phyloP scores from a whole-genome alignment of 805 yeast genomes.

The Starmerella stigmatis region DNA sequence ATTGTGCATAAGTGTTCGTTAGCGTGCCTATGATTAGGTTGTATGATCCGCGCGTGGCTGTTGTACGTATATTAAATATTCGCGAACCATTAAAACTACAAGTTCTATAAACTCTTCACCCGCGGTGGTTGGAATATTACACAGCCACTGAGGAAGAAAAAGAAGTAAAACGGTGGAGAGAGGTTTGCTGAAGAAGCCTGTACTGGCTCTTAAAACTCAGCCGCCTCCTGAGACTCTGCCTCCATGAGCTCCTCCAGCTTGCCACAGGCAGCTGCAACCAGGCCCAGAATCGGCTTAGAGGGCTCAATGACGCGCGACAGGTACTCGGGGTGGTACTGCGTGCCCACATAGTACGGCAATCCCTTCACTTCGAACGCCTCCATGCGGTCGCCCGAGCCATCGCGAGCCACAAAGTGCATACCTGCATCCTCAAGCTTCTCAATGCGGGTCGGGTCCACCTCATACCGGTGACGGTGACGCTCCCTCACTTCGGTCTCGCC shows the following conservation, averaged over 20 bases:
- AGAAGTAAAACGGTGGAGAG: too few relatives aligned
- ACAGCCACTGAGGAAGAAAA: too few relatives aligned
- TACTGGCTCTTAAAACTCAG: slow-evolving; percentile 19
- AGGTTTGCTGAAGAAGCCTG: too few relatives aligned
- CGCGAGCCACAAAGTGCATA: slow-evolving; percentile 83
- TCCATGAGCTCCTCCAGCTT: slow-evolving; percentile 54
- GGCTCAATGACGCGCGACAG: slow-evolving; percentile 94
- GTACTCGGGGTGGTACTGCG: slow-evolving; percentile 98
- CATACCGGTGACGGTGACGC: slow-evolving; percentile 98
- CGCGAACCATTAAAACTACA: too few relatives aligned
- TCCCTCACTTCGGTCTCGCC: slow-evolving; percentile 64
- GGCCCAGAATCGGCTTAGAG: slow-evolving; percentile 89
- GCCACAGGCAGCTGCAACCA: slow-evolving; percentile 89
- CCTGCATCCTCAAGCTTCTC: slow-evolving; percentile 64
- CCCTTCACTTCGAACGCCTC: slow-evolving; percentile 77
- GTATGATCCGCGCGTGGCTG: too few relatives aligned
- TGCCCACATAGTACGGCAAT: slow-evolving; percentile 87
- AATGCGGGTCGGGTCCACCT: slow-evolving; percentile 80
- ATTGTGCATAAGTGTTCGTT: too few relatives aligned
- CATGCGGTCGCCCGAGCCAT: slow-evolving; percentile 84
- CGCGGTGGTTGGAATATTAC: too few relatives aligned
- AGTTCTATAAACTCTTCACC: too few relatives aligned
- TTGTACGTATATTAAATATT: too few relatives aligned
- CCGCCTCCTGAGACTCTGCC: slow-evolving; percentile 7
- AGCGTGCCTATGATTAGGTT: too few relatives aligned